Base-by-base conservation (phyloP, 2,329 filamentous ascomycete genomes). In the Fusarium sp. region DNA sequence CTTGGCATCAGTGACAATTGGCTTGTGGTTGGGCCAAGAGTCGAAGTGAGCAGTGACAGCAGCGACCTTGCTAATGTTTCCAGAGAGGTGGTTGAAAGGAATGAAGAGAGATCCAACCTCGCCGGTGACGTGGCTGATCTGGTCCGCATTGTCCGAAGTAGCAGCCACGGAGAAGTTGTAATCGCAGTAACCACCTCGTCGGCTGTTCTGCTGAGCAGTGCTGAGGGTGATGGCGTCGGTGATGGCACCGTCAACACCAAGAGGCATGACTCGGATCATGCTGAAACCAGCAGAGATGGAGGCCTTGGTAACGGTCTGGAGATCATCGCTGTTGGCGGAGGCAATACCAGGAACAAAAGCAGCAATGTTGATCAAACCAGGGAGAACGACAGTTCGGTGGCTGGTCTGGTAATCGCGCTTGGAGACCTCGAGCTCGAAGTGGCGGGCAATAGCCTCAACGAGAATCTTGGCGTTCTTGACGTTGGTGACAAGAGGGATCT, bases 381-480 rank as follows among this genome's bases (percentile, higher is more conserved):
- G 91, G 39, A 94, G 86, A 44, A 90, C 85, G 46, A 93, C 83
- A 6, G 91, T 92, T 70, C 89, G 88, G 79, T 94, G 91, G 81
- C 96, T 98, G 48, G 93, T 95, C 84, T 97, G 94, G 82, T 91
- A 97, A 81, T 99, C 96, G 59, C 94, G 89, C 70, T 90, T 91
- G 77, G 89, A 89, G 60, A 99, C 89, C 39, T 93, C 90, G 56
- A 99, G 86, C 72, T 94, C 90, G 77, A 93, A 97, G 79, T 97
- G 91, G 62, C 95, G 90, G 59, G 94, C 90, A 70, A 99, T 93
- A 23, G 95, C 96, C 83, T 99, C 96, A 55, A 99, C 91, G 53
- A 99, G 83, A 63, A 99, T 93, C 86, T 98, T 99, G 63, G 96
- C 96, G 78, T 98, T 98, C 88, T 99, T 99, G 80, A 99, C 96